Conservation (phyloP, 306 rosid genomes). For the Adenanthera pavonina region DNA sequence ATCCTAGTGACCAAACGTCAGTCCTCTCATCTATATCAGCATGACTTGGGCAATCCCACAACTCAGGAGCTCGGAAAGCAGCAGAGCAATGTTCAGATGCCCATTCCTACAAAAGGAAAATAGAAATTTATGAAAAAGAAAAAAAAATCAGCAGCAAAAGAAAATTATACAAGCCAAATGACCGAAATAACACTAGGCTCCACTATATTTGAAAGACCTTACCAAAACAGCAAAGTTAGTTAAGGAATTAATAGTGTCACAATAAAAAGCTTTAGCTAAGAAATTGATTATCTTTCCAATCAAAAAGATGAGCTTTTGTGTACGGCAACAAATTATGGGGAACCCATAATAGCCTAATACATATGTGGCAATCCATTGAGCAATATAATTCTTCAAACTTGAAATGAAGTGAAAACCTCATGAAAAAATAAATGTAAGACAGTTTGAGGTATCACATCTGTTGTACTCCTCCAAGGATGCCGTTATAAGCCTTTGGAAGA, state of each 20-base stretch:
- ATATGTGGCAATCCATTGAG: not conserved
- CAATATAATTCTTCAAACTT: slow-evolving; percentile 12
- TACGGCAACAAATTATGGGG: not conserved
- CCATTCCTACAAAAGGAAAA: slow-evolving; percentile 80
- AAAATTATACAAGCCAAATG: slow-evolving; percentile 37
- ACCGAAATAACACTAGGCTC: slow-evolving; percentile 22
- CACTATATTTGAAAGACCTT: slow-evolving; percentile 23
- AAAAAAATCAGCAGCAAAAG: slow-evolving; percentile 5
- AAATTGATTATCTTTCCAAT: slow-evolving; percentile 18
- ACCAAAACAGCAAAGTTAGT: slow-evolving; percentile 21
- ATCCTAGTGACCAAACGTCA: slow-evolving; percentile 96
- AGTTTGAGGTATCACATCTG: not conserved
- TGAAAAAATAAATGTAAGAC: slow-evolving; percentile 7
- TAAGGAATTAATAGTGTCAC: slow-evolving; percentile 27
- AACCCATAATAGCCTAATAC: slow-evolving; percentile 17
- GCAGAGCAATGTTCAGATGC: slow-evolving; percentile 97
- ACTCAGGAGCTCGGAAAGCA: slow-evolving; percentile 96
- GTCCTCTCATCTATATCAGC: slow-evolving; percentile 91
- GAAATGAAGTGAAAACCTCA: slow-evolving; percentile 7
- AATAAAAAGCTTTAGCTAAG: slow-evolving; percentile 18
- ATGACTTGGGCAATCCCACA: slow-evolving; percentile 98
- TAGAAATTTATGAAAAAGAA: not conserved
- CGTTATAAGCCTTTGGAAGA: not conserved
- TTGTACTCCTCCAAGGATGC: not conserved
- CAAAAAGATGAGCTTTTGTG: not conserved